Evolutionary conservation across 2,329 filamentous ascomycete species (phyloP).

Genomic region (Pyrenochaeta sp.): DNA sequence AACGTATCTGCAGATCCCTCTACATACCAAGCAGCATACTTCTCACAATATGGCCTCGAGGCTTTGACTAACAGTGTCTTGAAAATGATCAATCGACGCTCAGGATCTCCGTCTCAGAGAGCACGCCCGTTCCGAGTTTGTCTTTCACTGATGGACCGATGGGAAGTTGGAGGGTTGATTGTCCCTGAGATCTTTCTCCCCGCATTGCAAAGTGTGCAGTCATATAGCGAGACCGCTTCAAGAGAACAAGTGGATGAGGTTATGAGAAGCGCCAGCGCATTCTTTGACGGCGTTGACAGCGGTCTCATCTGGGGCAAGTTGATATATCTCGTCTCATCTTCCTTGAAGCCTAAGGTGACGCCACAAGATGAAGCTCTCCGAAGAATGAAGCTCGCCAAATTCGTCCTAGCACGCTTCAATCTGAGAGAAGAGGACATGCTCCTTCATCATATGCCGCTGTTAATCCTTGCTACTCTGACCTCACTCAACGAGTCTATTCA

Average conservation of each 20-base stretch:
- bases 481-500: slow-evolving; percentile 51
- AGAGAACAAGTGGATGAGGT: slow-evolving; percentile 83
- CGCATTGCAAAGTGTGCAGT: slow-evolving; percentile 78
- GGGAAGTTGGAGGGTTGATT: slow-evolving; percentile 92
- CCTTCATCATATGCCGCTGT: slow-evolving; percentile 80
- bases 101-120: slow-evolving; percentile 67
- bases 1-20: slow-evolving; percentile 51
- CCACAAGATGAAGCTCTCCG: slow-evolving; percentile 58
- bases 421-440: slow-evolving; percentile 96
- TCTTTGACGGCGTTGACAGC: slow-evolving; percentile 97
- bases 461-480: slow-evolving; percentile 69
- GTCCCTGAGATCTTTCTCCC: slow-evolving; percentile 89
- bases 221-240: slow-evolving; percentile 72
- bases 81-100: slow-evolving; percentile 72
- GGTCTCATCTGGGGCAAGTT: slow-evolving; percentile 90
- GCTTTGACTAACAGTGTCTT: slow-evolving; percentile 78
- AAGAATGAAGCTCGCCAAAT: slow-evolving; percentile 76
- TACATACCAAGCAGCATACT: slow-evolving; percentile 70
- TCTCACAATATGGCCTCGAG: slow-evolving; percentile 78
- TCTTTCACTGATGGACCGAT: slow-evolving; percentile 95
- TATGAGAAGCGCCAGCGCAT: slow-evolving; percentile 88
- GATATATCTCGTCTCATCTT: slow-evolving; percentile 66
- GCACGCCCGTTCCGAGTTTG: slow-evolving; percentile 90
- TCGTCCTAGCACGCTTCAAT: slow-evolving; percentile 89
- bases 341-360: slow-evolving; percentile 59